Conservation (phyloP, 2,329 filamentous ascomycete species). For the Seiridium unicorne region DNA sequence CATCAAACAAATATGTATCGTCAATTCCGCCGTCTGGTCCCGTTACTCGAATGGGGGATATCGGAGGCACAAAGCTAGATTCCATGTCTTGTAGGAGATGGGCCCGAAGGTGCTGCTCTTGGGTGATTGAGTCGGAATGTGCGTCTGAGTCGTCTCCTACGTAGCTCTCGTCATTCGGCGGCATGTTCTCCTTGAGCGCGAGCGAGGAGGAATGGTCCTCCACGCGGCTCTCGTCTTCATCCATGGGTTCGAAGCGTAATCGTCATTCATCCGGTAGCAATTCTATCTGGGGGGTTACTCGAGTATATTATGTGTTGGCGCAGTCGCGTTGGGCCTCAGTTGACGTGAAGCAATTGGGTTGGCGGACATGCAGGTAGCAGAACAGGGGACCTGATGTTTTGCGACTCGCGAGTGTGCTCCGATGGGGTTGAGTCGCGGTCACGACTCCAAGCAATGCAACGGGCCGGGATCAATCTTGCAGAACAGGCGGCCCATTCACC, state of each 20-base stretch:
- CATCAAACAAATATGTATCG: slow-evolving; percentile 61
- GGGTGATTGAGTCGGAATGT: slow-evolving; percentile 49
- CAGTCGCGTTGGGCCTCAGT: background rate
- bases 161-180: slow-evolving; percentile 18
- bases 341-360: background rate
- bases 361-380: too few relatives aligned
- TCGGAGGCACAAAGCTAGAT: slow-evolving; percentile 60
- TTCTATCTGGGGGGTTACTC: background rate
- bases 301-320: background rate
- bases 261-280: background rate
- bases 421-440: too few relatives aligned
- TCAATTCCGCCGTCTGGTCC: slow-evolving; percentile 47
- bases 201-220: background rate
- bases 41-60: slow-evolving; percentile 51
- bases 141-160: slow-evolving; percentile 29
- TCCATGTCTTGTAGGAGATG: slow-evolving; percentile 63
- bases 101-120: slow-evolving; percentile 48
- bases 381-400: too few relatives aligned
- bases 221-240: slow-evolving; percentile 6
- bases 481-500: too few relatives aligned
- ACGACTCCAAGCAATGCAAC: too few relatives aligned
- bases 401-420: too few relatives aligned
- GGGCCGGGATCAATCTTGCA: too few relatives aligned
- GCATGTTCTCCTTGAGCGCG: slow-evolving; percentile 3
- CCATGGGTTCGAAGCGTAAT: background rate